A percentile compares a stretch with the other conserved stretches of the same genome.
phyloP scores from a whole-genome alignment of 2,329 filamentous ascomycete genomes.

The Ceratocystis lukuohia region DNA sequence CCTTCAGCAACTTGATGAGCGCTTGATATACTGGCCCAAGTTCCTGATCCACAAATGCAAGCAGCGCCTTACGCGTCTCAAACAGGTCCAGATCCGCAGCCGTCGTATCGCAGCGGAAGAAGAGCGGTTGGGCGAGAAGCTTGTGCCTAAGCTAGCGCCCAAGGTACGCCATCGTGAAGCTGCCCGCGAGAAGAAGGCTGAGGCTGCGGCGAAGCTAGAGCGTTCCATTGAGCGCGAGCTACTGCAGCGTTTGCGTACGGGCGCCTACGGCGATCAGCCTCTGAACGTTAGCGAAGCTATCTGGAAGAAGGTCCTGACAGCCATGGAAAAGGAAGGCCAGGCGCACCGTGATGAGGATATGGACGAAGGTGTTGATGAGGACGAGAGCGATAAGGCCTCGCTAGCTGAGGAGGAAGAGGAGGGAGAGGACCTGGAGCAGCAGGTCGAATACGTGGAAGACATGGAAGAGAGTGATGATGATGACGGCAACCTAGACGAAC shows the following conservation, averaged over 20 bases:
- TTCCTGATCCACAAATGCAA: slow-evolving; percentile 92
- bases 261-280: slow-evolving; percentile 86
- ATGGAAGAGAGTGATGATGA: slow-evolving; percentile 74
- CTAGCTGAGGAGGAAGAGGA: slow-evolving; percentile 60
- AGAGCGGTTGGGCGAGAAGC: slow-evolving; percentile 71
- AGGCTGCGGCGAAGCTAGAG: slow-evolving; percentile 84
- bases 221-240: slow-evolving; percentile 89
- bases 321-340: slow-evolving; percentile 76
- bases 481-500: slow-evolving; percentile 71
- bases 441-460: slow-evolving; percentile 89
- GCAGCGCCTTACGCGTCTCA: slow-evolving; percentile 81
- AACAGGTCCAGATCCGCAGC: slow-evolving; percentile 75
- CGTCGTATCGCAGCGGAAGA: slow-evolving; percentile 77
- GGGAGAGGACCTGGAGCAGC: slow-evolving; percentile 66
- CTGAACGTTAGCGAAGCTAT: slow-evolving; percentile 89
- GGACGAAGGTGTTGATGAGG: slow-evolving; percentile 65
- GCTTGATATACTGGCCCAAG: slow-evolving; percentile 87
- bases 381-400: slow-evolving; percentile 45
- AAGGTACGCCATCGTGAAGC: slow-evolving; percentile 71
- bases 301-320: slow-evolving; percentile 92
- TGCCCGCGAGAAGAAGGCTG: slow-evolving; percentile 62
- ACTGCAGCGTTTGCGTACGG: slow-evolving; percentile 77
- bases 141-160: slow-evolving; percentile 79
- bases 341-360: slow-evolving; percentile 73
- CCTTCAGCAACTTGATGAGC: slow-evolving; percentile 71